phyloP scores from a whole-genome alignment of 2,329 filamentous ascomycete genomes.

The Atkinsonella hypoxylon region DNA sequence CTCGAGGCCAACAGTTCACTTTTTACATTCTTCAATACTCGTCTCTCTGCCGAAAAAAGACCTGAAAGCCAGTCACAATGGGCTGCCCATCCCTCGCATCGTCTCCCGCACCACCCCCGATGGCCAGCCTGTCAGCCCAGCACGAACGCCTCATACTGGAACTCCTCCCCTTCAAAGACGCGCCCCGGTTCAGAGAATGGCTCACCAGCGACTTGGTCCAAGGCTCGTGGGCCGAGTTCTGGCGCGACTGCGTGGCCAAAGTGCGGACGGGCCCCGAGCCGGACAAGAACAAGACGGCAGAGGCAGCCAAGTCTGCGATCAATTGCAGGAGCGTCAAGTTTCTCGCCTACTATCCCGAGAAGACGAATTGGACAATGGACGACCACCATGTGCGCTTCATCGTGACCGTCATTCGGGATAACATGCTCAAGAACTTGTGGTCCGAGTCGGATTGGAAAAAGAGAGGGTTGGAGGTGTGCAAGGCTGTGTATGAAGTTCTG shows the following conservation, averaged over 20 bases:
- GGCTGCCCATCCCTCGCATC: too few relatives aligned
- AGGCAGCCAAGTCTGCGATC: constrained; percentile 21
- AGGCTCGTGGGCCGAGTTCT: constrained; percentile 26
- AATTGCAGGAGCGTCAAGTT: constrained; percentile 17
- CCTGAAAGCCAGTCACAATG: too few relatives aligned
- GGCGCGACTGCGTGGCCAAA: constrained; percentile 17
- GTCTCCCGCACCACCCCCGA: neutral
- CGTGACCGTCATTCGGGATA: constrained; percentile 22
- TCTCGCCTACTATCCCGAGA: constrained; percentile 24
- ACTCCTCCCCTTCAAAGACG: constrained; percentile 25
- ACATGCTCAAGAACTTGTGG: constrained; percentile 22
- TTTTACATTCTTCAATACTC: too few relatives aligned
- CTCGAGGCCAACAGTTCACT: too few relatives aligned
- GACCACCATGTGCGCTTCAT: constrained; percentile 29
- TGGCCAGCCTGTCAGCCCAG: constrained; percentile 15
- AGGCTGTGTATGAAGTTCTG: constrained; percentile 26
- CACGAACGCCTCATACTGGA: constrained; percentile 28
- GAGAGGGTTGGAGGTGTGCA: constrained; percentile 18
- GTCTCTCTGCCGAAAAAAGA: too few relatives aligned
- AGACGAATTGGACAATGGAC: constrained; percentile 22
- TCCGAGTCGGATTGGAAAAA: constrained; percentile 16
- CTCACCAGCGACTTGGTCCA: constrained; percentile 19
- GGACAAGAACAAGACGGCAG: constrained; percentile 21
- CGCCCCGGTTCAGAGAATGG: constrained; percentile 23
- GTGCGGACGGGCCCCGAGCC: constrained; percentile 14